Base-by-base conservation (phyloP, 805 yeast genomes). In the Citeromyces matritensis region DNA sequence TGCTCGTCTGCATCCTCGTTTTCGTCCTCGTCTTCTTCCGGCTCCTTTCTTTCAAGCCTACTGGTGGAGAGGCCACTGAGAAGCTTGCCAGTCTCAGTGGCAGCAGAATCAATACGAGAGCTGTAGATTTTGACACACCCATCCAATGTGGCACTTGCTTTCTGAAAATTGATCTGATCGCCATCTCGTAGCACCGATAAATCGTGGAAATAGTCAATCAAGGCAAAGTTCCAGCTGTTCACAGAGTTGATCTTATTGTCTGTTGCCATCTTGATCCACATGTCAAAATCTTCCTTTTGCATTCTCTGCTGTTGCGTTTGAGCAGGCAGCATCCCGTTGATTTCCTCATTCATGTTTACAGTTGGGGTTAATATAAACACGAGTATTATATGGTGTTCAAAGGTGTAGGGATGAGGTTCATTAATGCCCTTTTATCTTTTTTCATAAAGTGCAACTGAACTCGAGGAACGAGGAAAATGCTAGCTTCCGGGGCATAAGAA, bases 111-210 rank as follows among this genome's bases (percentile, higher is more conserved):
- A 14, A 88, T 85, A 43, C 97, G 68, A 10, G 93, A 80, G 9
- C 86, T 72, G 48, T 88, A 88, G 33, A 88, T 83, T 55, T 85
- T 85, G 23, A 86, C 88, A 59, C 96, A 86, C 1, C 96, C 96
- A 45, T 86, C 96, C 14, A 88, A 58, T 1, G 96, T 83, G 3
- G 93, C 84, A 1, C 91, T 73, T 0, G 96, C 97, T 41, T 76
- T 72, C 49, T 83, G 95, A 50, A 88, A 86, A 49, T 85, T 84
- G 43, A 86, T 81, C 26, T 73, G 65, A 34, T 78, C 84, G 4
- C 84, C 78, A 33, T 78, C 93, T 41, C 70, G 66, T 29, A 82
- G 60, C 19, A 83, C 66, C 17, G 80, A 68, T 53, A 84, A 60
- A 44, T 83, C 94, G 45, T 85, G 80, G 48, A 86, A 86, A 51